These are phyloP conservation scores for Begonia fuchsioides DNA, from an alignment of 306 rosid species.

Conservation along the genomic window DNA sequence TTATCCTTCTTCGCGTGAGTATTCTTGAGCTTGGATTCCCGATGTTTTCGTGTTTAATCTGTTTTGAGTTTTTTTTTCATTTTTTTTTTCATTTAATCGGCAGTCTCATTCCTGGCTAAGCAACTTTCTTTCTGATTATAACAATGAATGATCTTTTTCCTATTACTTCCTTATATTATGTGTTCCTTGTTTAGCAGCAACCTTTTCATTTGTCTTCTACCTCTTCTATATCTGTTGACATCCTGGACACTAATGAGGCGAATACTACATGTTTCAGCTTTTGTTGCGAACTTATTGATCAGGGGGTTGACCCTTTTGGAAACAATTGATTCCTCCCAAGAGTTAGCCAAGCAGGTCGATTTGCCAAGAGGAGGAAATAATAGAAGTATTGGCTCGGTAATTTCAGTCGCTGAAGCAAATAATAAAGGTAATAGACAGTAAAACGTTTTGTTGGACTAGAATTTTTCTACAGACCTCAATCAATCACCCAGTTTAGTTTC, in stretches of 20 bases:
- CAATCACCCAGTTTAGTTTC: background rate
- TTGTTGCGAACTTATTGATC: conserved; percentile 22
- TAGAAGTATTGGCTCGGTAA: conserved; percentile 6
- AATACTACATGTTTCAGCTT: conserved; percentile 16
- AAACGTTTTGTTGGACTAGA: background rate
- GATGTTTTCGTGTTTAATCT: background rate
- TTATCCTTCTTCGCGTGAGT: conserved; percentile 54
- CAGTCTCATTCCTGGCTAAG: too few relatives aligned
- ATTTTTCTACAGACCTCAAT: background rate
- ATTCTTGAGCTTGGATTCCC: too few relatives aligned
- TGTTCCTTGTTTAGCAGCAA: background rate
- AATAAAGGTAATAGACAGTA: conserved; percentile 17
- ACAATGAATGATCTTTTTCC: too few relatives aligned
- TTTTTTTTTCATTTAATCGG: background rate
- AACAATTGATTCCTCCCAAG: conserved; percentile 24
- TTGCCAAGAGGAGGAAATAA: background rate
- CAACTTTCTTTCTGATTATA: too few relatives aligned
- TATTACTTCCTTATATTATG: too few relatives aligned
- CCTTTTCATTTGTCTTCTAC: background rate
- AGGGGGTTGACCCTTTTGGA: conserved; percentile 18
- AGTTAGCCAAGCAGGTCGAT: conserved; percentile 8
- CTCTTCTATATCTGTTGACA: background rate
- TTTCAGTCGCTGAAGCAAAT: conserved; percentile 17
- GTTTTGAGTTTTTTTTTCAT: background rate
- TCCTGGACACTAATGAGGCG: too few relatives aligned